Percentiles rank a stretch among this genome's conserved stretches.
Evolutionary conservation across 2,329 filamentous ascomycete genomes (phyloP).

Genomic region (Cadophora sp.): DNA sequence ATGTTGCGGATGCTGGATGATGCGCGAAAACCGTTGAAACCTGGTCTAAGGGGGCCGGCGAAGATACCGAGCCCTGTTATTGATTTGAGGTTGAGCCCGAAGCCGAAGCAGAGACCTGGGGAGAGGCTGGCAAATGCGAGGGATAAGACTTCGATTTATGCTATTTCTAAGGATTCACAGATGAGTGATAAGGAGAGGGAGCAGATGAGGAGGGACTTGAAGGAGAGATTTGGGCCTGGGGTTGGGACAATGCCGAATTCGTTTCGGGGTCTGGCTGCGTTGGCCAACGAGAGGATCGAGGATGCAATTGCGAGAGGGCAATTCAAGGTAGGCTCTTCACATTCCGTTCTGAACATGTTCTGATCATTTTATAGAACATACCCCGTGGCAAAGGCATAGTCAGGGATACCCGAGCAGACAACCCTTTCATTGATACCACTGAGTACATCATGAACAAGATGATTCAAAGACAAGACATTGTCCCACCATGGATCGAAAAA

Average conservation of each 20-base stretch:
- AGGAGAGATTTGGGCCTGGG: constrained; percentile 78
- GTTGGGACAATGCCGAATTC: constrained; percentile 77
- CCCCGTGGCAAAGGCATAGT: constrained; percentile 80
- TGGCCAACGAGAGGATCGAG: constrained; percentile 93
- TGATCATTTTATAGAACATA: constrained; percentile 63
- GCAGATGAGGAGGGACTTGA: constrained; percentile 73
- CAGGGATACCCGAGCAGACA: constrained; percentile 81
- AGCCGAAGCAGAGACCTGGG: constrained; percentile 50
- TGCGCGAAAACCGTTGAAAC: constrained; percentile 71
- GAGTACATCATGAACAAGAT: constrained; percentile 99
- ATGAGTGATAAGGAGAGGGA: constrained; percentile 77
- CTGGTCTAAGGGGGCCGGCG: constrained; percentile 54
- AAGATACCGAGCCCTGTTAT: constrained; percentile 54
- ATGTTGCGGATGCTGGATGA: constrained; percentile 87
- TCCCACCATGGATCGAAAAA: constrained; percentile 98
- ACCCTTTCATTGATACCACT: constrained; percentile 92
- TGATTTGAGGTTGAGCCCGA: constrained; percentile 57
- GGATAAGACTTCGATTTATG: constrained; percentile 63
- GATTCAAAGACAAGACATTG: constrained; percentile 93
- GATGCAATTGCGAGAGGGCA: constrained; percentile 91
- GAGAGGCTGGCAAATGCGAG: constrained; percentile 60
- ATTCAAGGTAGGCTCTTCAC: constrained; percentile 60
- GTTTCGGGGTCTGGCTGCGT: constrained; percentile 76
- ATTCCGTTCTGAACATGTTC: not conserved
- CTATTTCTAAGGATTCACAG: constrained; percentile 56